Conservation (phyloP, 257 asterid genomes). For the Nicotiana noctiflora region DNA sequence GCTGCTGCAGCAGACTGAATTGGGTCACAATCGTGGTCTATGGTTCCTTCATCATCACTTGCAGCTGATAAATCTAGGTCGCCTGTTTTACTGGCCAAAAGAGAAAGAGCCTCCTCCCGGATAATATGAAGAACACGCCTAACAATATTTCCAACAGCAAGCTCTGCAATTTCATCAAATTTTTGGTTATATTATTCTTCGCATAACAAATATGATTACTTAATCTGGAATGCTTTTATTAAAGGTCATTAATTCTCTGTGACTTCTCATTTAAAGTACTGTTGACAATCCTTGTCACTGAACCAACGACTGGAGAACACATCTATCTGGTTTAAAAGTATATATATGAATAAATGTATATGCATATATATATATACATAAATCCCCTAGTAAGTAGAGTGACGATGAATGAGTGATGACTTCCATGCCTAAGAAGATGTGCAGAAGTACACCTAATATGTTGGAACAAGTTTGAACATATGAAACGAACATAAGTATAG, state of each 20-base stretch:
- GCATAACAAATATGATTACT: conserved; percentile 1
- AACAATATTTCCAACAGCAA: conserved; percentile 94
- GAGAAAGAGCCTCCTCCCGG: conserved; percentile 92
- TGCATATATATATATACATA: not conserved
- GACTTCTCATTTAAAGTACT: not conserved
- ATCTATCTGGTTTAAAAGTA: not conserved
- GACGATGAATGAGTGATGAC: not conserved
- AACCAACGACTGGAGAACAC: not conserved
- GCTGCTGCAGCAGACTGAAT: conserved; percentile 86
- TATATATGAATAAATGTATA: not conserved
- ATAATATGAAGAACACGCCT: conserved; percentile 94
- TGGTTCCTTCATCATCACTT: conserved; percentile 75
- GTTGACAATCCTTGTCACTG: not conserved
- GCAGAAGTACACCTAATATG: not conserved
- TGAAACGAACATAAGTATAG: not conserved
- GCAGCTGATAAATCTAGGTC: conserved; percentile 58
- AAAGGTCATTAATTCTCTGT: not conserved
- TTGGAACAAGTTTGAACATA: not conserved
- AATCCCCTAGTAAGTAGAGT: not conserved
- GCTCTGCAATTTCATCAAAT: conserved; percentile 53
- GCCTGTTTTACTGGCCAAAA: conserved; percentile 70
- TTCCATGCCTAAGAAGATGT: not conserved
- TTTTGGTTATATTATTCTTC: conserved; percentile 12
- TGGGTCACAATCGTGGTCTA: conserved; percentile 52
- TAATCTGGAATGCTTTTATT: not conserved